Base-by-base conservation (phyloP, 1,139 yeast genomes). In the Cylindricascospora bacillispora region DNA sequence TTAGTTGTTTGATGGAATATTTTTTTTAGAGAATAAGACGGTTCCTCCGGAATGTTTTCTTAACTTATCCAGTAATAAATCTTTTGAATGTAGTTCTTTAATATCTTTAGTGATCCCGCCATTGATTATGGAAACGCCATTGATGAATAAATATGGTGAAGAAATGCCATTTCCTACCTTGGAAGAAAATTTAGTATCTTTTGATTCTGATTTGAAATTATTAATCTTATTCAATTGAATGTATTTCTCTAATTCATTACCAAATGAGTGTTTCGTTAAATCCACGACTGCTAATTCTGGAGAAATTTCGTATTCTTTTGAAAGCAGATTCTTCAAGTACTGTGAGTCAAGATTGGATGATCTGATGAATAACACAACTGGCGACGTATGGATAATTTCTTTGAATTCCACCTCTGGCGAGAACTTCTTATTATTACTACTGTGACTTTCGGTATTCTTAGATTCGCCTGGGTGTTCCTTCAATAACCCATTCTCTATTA, bases 231-330 rank as follows among this genome's bases (percentile, higher is more conserved):
- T 28, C 13, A 21, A 15, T 25, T 27, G 31, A 39, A 73, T 58
- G 47, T 67, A 67, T 15, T 54, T 57, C 47, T 73, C 77, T 34
- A 73, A 60, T 36, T 60, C 65, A 5, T 49, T 45, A 2, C 80
- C 80, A 44, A 69, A 64, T 24, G 64, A 62, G 49, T 80, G 86
- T 46, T 61, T 60, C 50, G 81, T 92, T 31, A 82, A 64, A 50
- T 82, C 94, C 13, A 80, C 82, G 24, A 77, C 63, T 14, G 62
- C 54, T 2, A 80, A 80, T 31, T 61, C 63, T 0, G 93, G 94
- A 1, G 69, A 63, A 35, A 82, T 70, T 34, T 66, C 66, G 57
- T 80, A 79, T 41, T 67, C 64, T 18, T 63, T 69, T 16, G 54
- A 51, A 34, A 82, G 59, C 25, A 80, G 58, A 23, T 64, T 60